Evolutionary conservation across 2,329 filamentous ascomycete genomes (phyloP), one percentile per base, ranked within the genome.

Genomic region (Colletotrichum sp.): DNA sequence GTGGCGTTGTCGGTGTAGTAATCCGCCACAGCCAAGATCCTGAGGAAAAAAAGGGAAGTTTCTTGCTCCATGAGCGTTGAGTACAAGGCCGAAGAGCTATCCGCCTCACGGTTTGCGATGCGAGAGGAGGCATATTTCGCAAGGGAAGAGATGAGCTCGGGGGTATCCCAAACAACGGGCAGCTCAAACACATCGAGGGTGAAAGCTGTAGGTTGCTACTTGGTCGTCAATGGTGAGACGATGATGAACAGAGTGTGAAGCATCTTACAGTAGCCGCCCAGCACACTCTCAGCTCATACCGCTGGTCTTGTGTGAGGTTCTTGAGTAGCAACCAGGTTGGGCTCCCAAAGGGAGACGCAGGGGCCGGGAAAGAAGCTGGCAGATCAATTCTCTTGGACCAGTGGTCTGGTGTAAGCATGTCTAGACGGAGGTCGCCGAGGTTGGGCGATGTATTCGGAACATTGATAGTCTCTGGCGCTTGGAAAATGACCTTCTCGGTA

Each of bases 241-340:
- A 77, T 44, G 52, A 39, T 49, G 18, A 12, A 12, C 62, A 60
- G 26, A 16, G 30, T 30, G 15, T 32, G 57, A 49, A 72, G 13
- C 59, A 36, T 89, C 94, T 85, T 90, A 98, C 96, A 77, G 94
- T 97, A 55, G 97, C 97, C 76, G 95, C 90, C 96, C 96, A 99
- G 86, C 96, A 99, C 76, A 98, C 89, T 71, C 97, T 93, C 65
- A 98, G 90, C 87, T 99, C 97, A 88, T 99, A 98, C 79, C 96
- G 91, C 81, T 94, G 93, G 13, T 92, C 91, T 44, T 92, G 90
- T n/a, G 86, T 88, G 71, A 99, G 88, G 39, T 89, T 87, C 72
- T 94, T 90, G 8, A 99, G 90, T 9, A 96, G 86, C 79, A 96
- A 91, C 97, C 97, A 99, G 32, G 94, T 93, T 68, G 93, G 88